Conservation (phyloP, 148 eudicot genomes). For the Pharnaceum exiguum region DNA sequence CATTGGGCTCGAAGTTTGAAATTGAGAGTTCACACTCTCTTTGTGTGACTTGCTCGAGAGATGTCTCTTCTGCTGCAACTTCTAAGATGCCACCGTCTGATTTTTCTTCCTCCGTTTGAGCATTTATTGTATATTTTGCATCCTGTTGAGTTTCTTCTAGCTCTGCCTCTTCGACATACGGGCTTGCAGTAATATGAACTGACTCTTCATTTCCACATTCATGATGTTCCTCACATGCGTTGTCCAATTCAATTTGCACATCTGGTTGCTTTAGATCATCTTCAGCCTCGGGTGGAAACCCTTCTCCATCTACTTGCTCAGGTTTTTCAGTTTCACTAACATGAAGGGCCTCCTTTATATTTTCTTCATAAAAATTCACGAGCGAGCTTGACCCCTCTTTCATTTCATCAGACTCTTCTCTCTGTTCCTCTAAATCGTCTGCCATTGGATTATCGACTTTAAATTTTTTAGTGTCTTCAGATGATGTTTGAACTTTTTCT, state of each 20-base stretch:
- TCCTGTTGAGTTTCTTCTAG: no score
- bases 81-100: not conserved
- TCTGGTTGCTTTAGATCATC: not conserved
- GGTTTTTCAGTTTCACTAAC: conserved; percentile 5
- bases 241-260: not conserved
- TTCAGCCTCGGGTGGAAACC: conserved; percentile 7
- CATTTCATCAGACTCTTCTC: conserved; percentile 1
- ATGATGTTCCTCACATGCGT: no score
- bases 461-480: conserved; percentile 7
- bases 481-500: not conserved
- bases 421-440: conserved; percentile 14
- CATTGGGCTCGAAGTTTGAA: not conserved
- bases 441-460: conserved; percentile 5
- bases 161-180: no score
- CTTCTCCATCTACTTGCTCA: not conserved
- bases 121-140: not conserved
- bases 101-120: conserved; percentile 1
- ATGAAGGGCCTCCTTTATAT: conserved; percentile 4
- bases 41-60: not conserved
- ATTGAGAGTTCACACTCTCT: conserved; percentile 14
- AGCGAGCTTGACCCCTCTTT: conserved; percentile 14
- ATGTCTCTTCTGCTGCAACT: conserved; percentile 3
- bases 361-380: conserved; percentile 9
- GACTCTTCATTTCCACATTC: not conserved
- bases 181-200: no score